A percentile compares a stretch with the other conserved stretches of the same genome.
These are phyloP conservation scores for Gossypium trilobum DNA, from an alignment of 441 rosid species.

Conservation along the genomic window DNA sequence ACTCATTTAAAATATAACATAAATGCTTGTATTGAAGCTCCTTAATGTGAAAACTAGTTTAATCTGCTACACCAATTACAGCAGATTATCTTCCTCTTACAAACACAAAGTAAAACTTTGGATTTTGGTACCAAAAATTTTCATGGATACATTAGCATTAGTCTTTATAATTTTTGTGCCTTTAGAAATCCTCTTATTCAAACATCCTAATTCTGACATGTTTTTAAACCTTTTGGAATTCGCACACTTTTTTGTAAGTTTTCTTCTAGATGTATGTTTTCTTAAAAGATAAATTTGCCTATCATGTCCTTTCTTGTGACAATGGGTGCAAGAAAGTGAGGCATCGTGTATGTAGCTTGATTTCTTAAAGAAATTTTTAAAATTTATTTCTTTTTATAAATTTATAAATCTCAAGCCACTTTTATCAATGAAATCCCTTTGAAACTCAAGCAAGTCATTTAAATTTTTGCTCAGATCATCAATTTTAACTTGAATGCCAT, in stretches of 20 bases:
- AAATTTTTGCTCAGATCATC: not conserved
- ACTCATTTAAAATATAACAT: too few relatives aligned
- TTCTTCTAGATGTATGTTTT: not conserved
- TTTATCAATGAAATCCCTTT: too few relatives aligned
- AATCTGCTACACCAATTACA: too few relatives aligned
- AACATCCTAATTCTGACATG: not conserved
- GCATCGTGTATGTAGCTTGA: not conserved
- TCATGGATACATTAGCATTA: not conserved
- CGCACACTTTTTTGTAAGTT: not conserved
- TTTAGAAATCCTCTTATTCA: not conserved
- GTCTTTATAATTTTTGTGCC: not conserved
- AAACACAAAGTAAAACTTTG: not conserved
- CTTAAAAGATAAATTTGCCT: not conserved
- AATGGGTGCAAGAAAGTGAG: not conserved
- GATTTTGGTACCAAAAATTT: not conserved
- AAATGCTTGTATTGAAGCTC: too few relatives aligned
- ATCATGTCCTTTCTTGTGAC: not conserved
- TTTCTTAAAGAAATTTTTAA: not conserved
- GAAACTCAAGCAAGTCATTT: not conserved
- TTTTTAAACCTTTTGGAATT: too few relatives aligned
- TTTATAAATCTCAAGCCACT: not conserved
- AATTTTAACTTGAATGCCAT: not conserved
- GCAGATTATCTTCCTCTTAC: not conserved
- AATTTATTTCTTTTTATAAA: too few relatives aligned
- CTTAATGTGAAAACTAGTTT: too few relatives aligned